Evolutionary conservation across 257 asterid species (phyloP).

Genomic region (Gentiana straminea): DNA sequence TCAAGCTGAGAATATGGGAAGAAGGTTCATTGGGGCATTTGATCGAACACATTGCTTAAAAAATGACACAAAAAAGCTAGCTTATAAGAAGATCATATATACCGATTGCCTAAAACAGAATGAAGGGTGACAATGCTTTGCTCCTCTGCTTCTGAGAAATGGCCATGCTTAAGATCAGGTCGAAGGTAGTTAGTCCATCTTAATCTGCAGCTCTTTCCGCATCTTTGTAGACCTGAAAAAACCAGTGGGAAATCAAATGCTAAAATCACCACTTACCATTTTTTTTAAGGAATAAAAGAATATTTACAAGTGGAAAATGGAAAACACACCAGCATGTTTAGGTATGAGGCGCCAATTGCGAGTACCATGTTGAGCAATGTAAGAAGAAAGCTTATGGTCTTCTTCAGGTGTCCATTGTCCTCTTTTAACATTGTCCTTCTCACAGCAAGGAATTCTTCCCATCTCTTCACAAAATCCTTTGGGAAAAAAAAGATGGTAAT

Average conservation of each 20-base stretch:
- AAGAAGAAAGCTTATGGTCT: no score
- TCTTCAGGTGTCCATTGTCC: no score
- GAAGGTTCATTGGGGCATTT: neutral
- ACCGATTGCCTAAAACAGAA: conserved; percentile 80
- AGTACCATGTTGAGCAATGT: no score
- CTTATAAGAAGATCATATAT: conserved; percentile 1
- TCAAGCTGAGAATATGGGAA: neutral
- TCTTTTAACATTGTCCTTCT: conserved; percentile 74
- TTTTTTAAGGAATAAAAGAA: no score
- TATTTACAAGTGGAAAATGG: no score
- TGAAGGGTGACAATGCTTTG: conserved; percentile 76
- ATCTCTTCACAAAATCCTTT: conserved; percentile 11
- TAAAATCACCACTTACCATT: no score
- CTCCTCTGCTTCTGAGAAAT: conserved; percentile 70
- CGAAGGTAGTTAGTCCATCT: conserved; percentile 79
- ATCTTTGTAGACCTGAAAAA: conserved; percentile 53
- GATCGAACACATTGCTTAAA: neutral
- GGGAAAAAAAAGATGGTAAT: no score
- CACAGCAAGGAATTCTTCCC: conserved; percentile 95
- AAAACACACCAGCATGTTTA: no score
- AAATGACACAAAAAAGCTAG: neutral
- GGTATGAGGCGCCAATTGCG: no score
- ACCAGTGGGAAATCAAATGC: no score
- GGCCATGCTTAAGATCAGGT: conserved; percentile 84
- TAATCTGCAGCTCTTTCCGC: conserved; percentile 82